phyloP scores from a whole-genome alignment of 2,329 filamentous ascomycete genomes.

The Talaromyces verruculosus region DNA sequence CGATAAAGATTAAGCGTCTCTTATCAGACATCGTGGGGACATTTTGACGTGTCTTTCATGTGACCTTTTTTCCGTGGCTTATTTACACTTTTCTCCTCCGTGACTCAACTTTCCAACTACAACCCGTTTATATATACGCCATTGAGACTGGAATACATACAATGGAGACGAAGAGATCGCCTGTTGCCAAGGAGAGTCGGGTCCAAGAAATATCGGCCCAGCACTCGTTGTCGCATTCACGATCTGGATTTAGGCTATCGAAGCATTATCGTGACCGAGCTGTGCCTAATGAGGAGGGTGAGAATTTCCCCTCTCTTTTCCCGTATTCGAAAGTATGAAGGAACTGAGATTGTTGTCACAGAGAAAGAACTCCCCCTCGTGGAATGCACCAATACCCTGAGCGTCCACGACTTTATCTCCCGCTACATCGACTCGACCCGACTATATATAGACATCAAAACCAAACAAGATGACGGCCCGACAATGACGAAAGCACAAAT shows the following conservation, averaged over 20 bases:
- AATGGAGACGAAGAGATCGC: not conserved
- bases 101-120: not conserved
- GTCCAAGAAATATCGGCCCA: conserved; percentile 8
- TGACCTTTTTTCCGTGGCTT: conserved; percentile 8
- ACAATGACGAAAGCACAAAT: conserved; percentile 24
- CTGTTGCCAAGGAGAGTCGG: not conserved
- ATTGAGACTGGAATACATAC: not conserved
- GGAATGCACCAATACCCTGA: conserved; percentile 45
- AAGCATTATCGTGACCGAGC: conserved; percentile 19
- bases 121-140: not conserved
- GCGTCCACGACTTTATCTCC: conserved; percentile 40
- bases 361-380: conserved; percentile 33
- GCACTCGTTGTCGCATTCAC: conserved; percentile 16
- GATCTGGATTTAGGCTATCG: conserved; percentile 18
- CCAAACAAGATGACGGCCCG: conserved; percentile 6
- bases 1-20: conserved; percentile 1
- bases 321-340: not conserved
- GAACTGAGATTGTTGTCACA: not conserved
- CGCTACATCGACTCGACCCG: conserved; percentile 20
- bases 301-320: not conserved
- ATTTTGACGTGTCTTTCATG: conserved; percentile 13
- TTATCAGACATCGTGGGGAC: conserved; percentile 7
- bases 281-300: conserved; percentile 8
- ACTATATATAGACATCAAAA: conserved; percentile 19
- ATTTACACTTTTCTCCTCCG: conserved; percentile 2